Conservation (phyloP, 2,329 filamentous ascomycete species). For the Rhinocladiella mackenziei region DNA sequence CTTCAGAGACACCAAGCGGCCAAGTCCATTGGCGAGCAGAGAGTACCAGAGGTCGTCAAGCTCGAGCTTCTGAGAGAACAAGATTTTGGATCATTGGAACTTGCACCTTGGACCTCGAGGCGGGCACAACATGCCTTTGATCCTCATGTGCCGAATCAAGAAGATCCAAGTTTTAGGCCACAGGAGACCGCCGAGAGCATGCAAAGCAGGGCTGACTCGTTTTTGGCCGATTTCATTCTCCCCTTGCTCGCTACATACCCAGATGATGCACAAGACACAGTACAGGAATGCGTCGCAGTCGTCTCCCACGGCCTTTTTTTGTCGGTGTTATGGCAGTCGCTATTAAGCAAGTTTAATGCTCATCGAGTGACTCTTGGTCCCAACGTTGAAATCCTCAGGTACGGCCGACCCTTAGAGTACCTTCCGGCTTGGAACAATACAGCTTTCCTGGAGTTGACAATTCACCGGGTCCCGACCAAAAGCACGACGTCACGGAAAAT, state of each 20-base stretch:
- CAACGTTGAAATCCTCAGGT: slow-evolving; percentile 38
- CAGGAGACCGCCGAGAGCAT: slow-evolving; percentile 68
- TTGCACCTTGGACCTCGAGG: slow-evolving; percentile 31
- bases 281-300: slow-evolving; percentile 50
- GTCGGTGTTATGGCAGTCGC: slow-evolving; percentile 60
- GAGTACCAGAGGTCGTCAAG: slow-evolving; percentile 16
- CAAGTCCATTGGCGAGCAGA: not conserved
- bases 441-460: slow-evolving; percentile 53
- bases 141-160: slow-evolving; percentile 15
- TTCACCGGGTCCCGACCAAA: slow-evolving; percentile 2
- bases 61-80: slow-evolving; percentile 36
- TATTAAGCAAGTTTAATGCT: slow-evolving; percentile 55
- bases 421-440: slow-evolving; percentile 64
- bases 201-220: slow-evolving; percentile 58
- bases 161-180: slow-evolving; percentile 48
- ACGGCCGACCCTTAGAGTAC: slow-evolving; percentile 45
- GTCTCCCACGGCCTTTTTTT: slow-evolving; percentile 84
- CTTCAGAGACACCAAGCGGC: slow-evolving; percentile 55
- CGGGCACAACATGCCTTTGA: slow-evolving; percentile 17
- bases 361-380: slow-evolving; percentile 45
- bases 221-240: slow-evolving; percentile 62
- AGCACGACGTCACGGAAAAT: not conserved
- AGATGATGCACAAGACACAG: slow-evolving; percentile 34
- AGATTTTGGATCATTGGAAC: slow-evolving; percentile 41
- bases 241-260: slow-evolving; percentile 48